phyloP scores from a whole-genome alignment of 768 basidiomycete species.

The Hemileccinum impolitum region DNA sequence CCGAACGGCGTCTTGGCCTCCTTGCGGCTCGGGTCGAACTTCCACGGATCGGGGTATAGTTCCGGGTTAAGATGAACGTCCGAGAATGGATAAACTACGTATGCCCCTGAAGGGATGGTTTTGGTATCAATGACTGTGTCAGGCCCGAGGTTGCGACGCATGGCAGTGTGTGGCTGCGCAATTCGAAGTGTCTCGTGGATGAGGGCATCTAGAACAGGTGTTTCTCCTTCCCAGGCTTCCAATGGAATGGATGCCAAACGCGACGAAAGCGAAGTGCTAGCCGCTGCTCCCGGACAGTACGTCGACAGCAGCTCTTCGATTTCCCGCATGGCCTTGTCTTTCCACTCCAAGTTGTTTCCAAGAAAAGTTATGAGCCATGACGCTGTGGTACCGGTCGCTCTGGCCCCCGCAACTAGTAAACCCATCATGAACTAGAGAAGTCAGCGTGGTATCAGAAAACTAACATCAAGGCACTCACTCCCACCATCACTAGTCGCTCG shows the following conservation, averaged over 20 bases:
- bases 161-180: slow-evolving; percentile 76
- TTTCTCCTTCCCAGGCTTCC: slow-evolving; percentile 65
- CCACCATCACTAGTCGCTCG: slow-evolving; percentile 64
- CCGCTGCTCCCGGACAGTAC: slow-evolving; percentile 32
- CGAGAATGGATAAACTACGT: slow-evolving; percentile 76
- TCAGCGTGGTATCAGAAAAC: slow-evolving; percentile 19
- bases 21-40: slow-evolving; percentile 60
- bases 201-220: slow-evolving; percentile 67
- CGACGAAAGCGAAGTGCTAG: slow-evolving; percentile 35
- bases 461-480: slow-evolving; percentile 42
- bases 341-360: slow-evolving; percentile 65
- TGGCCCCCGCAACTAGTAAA: slow-evolving; percentile 73
- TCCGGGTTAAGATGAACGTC: slow-evolving; percentile 72
- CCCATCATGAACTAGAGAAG: slow-evolving; percentile 73
- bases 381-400: slow-evolving; percentile 77
- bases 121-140: slow-evolving; percentile 67
- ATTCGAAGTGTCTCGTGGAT: slow-evolving; percentile 76
- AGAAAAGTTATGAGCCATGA: slow-evolving; percentile 76
- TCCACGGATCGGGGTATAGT: slow-evolving; percentile 75
- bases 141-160: slow-evolving; percentile 76
- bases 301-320: slow-evolving; percentile 50
- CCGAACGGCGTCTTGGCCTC: slow-evolving; percentile 51
- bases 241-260: slow-evolving; percentile 60
- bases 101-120: slow-evolving; percentile 68
- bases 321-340: slow-evolving; percentile 56